A percentile compares a stretch with the other conserved stretches of the same genome.
phyloP scores from a whole-genome alignment of 1,139 yeast genomes.

The Geotrichum histeridarum region DNA sequence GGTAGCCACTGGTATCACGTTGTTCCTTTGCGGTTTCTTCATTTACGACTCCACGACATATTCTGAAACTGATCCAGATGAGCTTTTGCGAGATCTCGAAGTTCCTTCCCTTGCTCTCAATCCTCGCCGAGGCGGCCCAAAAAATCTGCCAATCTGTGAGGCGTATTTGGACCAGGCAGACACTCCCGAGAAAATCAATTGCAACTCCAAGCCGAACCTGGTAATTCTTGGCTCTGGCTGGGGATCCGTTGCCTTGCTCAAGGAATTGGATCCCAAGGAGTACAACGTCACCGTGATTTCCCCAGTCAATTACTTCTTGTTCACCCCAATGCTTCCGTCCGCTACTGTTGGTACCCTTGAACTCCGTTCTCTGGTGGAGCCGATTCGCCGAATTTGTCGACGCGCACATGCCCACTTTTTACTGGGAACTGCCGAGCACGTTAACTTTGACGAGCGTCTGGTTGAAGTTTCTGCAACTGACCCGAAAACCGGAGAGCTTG shows the following conservation, averaged over 20 bases:
- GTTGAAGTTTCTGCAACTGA: constrained; percentile 48
- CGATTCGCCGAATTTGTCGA: constrained; percentile 48
- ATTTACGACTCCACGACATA: constrained; percentile 60
- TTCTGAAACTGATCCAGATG: constrained; percentile 33
- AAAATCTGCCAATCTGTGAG: constrained; percentile 54
- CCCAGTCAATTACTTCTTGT: constrained; percentile 55
- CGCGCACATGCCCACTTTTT: constrained; percentile 51
- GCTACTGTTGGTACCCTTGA: constrained; percentile 57
- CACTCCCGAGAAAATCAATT: constrained; percentile 39
- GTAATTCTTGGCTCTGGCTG: constrained; percentile 59
- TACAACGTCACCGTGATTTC: constrained; percentile 58
- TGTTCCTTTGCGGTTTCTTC: constrained; percentile 44
- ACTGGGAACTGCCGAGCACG: constrained; percentile 52
- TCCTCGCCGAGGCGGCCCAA: constrained; percentile 62
- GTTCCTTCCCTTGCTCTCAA: constrained; percentile 49
- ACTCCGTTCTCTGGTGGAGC: constrained; percentile 52
- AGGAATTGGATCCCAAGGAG: constrained; percentile 44
- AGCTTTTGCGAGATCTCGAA: constrained; percentile 38
- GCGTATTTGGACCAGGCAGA: constrained; percentile 53
- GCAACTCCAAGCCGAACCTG: constrained; percentile 47
- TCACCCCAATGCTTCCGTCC: constrained; percentile 55
- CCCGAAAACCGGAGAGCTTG: constrained; percentile 38
- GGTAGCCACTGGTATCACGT: constrained; percentile 5
- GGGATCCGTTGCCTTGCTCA: constrained; percentile 44
- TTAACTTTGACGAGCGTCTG: constrained; percentile 48